Evolutionary conservation across 75 land plant genomes (phyloP).

Genomic region (Cupressus sempervirens): DNA sequence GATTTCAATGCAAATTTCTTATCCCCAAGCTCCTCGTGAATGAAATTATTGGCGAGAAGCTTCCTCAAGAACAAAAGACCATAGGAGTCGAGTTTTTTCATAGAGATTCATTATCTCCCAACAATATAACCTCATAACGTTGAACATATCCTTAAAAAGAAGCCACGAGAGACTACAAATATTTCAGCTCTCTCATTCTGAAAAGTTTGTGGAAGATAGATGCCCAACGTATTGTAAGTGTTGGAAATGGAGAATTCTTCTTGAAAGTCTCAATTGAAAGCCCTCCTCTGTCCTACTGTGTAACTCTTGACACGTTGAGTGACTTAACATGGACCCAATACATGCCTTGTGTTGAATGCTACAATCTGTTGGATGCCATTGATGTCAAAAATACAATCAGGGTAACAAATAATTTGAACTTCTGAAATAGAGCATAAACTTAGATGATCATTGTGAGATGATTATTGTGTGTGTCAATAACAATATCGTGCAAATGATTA

Average conservation of each 20-base stretch:
- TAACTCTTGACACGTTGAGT: constrained; percentile 41
- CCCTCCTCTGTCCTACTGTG: constrained; percentile 20
- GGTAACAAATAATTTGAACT: too few relatives aligned
- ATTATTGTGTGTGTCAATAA: too few relatives aligned
- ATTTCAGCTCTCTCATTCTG: not conserved
- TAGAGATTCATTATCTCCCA: not conserved
- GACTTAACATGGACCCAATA: constrained; percentile 38
- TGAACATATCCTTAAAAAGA: not conserved
- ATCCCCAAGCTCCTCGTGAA: not conserved
- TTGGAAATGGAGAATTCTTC: constrained; percentile 27
- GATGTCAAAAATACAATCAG: too few relatives aligned
- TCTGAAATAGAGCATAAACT: too few relatives aligned
- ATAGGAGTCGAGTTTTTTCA: not conserved
- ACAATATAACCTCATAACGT: not conserved
- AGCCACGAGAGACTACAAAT: not conserved
- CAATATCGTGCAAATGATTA: too few relatives aligned
- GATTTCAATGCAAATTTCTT: not conserved
- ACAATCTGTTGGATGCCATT: too few relatives aligned
- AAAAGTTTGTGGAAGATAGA: not conserved
- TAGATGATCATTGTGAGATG: too few relatives aligned
- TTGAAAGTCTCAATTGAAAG: constrained; percentile 26
- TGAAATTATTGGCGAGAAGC: not conserved
- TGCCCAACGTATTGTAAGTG: not conserved
- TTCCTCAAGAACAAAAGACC: not conserved
- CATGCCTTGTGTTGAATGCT: constrained; percentile 24